Evolutionary conservation across 2,329 filamentous ascomycete species (phyloP).

Genomic region (Cladosporium colombiae): DNA sequence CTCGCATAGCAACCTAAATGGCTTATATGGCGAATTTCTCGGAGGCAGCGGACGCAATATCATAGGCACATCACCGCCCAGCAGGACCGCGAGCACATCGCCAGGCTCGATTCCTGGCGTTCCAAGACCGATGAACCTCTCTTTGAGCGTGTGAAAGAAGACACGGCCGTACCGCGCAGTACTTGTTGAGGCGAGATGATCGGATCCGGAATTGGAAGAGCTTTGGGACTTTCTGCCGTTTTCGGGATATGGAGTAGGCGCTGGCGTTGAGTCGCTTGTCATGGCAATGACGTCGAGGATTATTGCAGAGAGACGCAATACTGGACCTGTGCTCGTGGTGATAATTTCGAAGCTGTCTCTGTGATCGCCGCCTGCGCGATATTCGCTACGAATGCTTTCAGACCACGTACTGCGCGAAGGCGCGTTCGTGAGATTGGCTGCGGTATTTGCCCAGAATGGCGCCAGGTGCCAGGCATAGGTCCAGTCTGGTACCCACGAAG

Average conservation of each 20-base stretch:
- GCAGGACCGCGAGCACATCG: constrained; percentile 30
- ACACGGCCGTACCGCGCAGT: constrained; percentile 30
- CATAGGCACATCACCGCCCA: constrained; percentile 35
- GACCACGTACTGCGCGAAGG: constrained; percentile 30
- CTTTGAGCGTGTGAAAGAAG: constrained; percentile 30
- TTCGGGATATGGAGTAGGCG: constrained; percentile 25
- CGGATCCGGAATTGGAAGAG: background rate
- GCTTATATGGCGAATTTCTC: constrained; percentile 22
- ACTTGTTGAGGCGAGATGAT: background rate
- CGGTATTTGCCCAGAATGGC: constrained; percentile 32
- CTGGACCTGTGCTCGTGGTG: constrained; percentile 19
- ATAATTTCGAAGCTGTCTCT: constrained; percentile 31
- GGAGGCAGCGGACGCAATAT: constrained; percentile 27
- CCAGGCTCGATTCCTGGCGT: constrained; percentile 29
- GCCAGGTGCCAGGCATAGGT: constrained; percentile 33
- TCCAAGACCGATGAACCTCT: constrained; percentile 29
- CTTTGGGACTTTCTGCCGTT: background rate
- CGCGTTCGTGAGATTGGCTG: constrained; percentile 28
- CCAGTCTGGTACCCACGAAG: constrained; percentile 40
- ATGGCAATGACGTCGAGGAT: constrained; percentile 29
- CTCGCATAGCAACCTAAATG: constrained; percentile 33
- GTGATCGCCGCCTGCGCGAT: constrained; percentile 31
- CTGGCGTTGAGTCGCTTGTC: constrained; percentile 29
- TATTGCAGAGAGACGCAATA: constrained; percentile 31
- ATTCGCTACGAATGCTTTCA: constrained; percentile 29